These are phyloP conservation scores for Xanthoceras sorbifolium DNA, from an alignment of 345 rosid species.

Conservation along the genomic window DNA sequence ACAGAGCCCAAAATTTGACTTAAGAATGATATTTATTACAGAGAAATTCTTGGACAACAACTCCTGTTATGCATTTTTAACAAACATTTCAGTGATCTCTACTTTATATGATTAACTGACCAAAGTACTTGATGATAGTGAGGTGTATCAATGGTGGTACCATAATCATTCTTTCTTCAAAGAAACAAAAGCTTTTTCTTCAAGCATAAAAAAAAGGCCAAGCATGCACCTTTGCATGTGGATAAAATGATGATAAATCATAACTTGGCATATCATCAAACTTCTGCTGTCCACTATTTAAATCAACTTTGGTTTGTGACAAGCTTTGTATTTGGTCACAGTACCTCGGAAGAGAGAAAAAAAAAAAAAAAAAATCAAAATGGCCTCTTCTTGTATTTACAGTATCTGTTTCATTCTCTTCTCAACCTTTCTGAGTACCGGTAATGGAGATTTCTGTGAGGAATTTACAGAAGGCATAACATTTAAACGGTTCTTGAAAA, in stretches of 20 bases:
- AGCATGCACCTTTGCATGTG: conserved; percentile 3
- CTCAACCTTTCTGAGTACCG: conserved; percentile 8
- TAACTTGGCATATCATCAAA: background rate
- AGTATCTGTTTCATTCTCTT: conserved; percentile 14
- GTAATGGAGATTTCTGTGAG: conserved; percentile 36
- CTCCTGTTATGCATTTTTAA: background rate
- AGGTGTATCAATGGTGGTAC: conserved; percentile 13
- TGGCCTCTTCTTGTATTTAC: conserved; percentile 13
- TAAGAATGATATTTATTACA: too few species aligned
- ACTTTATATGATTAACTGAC: background rate
- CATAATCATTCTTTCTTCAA: conserved; percentile 21
- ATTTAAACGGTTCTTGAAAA: conserved; percentile 27
- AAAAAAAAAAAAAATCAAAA: background rate
- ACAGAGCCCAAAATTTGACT: too few species aligned
- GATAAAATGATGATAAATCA: background rate
- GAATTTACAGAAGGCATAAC: conserved; percentile 28
- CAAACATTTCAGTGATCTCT: background rate
- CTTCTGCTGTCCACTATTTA: background rate
- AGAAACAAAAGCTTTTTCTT: background rate
- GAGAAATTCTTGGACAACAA: background rate
- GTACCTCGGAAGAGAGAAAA: background rate
- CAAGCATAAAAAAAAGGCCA: background rate
- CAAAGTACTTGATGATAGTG: background rate
- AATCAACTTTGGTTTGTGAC: background rate
- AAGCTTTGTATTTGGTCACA: background rate